These are phyloP conservation scores for Zangia roseola DNA, from an alignment of 768 basidiomycete species.

Conservation along the genomic window DNA sequence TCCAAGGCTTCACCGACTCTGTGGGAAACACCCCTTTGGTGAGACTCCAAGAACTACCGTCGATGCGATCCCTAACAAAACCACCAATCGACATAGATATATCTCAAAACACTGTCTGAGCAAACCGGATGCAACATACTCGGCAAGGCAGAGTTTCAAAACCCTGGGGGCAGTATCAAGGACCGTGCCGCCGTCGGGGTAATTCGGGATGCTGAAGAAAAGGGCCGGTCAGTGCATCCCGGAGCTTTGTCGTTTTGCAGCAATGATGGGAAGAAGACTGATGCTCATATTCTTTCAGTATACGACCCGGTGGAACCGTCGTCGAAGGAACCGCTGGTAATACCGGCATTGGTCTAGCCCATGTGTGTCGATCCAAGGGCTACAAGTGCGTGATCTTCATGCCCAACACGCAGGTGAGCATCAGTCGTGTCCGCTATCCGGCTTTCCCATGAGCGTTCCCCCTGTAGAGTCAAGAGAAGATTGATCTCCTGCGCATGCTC, in stretches of 20 bases:
- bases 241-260: neutral
- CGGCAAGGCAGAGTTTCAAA: conserved; percentile 98
- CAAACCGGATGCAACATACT: conserved; percentile 80
- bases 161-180: conserved; percentile 97
- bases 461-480: conserved; percentile 91
- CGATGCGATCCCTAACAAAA: conserved; percentile 5
- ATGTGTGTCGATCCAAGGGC: conserved; percentile 88
- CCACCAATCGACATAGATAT: conserved; percentile 55
- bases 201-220: conserved; percentile 80
- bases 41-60: conserved; percentile 19
- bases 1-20: conserved; percentile 81
- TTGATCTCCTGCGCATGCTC: conserved; percentile 94
- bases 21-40: conserved; percentile 95
- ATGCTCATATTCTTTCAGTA: conserved; percentile 36
- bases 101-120: conserved; percentile 77
- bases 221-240: conserved; percentile 59
- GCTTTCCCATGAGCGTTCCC: neutral
- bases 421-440: neutral
- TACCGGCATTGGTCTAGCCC: conserved; percentile 94
- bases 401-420: conserved; percentile 83
- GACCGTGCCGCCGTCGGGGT: conserved; percentile 94
- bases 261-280: neutral
- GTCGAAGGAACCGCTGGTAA: conserved; percentile 99
- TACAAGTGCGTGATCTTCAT: conserved; percentile 99
- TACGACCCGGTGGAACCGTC: conserved; percentile 92